Conservation (phyloP, 495 filamentous ascomycete genomes). For the Talaromyces borbonicus region DNA sequence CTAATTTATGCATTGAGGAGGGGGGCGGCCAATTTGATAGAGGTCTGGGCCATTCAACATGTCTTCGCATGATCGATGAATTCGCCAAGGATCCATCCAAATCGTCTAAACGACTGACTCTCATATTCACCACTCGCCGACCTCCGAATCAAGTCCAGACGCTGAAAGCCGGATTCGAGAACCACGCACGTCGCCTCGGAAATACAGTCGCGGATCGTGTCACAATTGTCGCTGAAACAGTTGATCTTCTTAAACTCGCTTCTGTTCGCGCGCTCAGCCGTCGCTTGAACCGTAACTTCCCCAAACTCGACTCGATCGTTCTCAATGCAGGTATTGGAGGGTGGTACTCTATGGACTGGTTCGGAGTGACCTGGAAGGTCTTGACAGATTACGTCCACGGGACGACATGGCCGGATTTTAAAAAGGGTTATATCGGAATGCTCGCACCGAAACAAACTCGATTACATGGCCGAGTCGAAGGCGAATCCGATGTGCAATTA, state of each 20-base stretch:
- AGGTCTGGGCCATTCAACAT: conserved; percentile 82
- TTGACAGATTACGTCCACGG: conserved; percentile 55
- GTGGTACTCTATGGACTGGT: conserved; percentile 73
- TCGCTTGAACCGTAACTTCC: conserved; percentile 37
- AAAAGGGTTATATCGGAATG: too few species aligned
- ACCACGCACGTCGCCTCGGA: conserved; percentile 14
- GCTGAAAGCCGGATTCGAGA: conserved; percentile 29
- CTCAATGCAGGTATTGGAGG: conserved; percentile 89
- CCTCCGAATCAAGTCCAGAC: conserved; percentile 34
- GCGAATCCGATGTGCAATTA: conserved; percentile 45
- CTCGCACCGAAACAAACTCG: too few species aligned
- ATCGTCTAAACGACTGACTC: conserved; percentile 44
- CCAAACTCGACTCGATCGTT: conserved; percentile 68
- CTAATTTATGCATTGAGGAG: neutral
- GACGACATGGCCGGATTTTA: conserved; percentile 63
- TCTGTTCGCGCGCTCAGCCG: conserved; percentile 45
- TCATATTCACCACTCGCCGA: conserved; percentile 45
- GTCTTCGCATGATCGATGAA: conserved; percentile 81
- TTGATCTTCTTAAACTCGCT: conserved; percentile 47
- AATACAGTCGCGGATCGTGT: conserved; percentile 22
- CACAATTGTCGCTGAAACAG: conserved; percentile 36
- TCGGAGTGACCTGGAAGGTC: conserved; percentile 45
- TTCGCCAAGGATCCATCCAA: conserved; percentile 62
- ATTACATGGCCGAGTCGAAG: conserved; percentile 71
- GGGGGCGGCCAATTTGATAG: too few species aligned